These are phyloP conservation scores for Tolypocladium tundrense DNA, from an alignment of 2,329 filamentous ascomycete species.

Conservation along the genomic window DNA sequence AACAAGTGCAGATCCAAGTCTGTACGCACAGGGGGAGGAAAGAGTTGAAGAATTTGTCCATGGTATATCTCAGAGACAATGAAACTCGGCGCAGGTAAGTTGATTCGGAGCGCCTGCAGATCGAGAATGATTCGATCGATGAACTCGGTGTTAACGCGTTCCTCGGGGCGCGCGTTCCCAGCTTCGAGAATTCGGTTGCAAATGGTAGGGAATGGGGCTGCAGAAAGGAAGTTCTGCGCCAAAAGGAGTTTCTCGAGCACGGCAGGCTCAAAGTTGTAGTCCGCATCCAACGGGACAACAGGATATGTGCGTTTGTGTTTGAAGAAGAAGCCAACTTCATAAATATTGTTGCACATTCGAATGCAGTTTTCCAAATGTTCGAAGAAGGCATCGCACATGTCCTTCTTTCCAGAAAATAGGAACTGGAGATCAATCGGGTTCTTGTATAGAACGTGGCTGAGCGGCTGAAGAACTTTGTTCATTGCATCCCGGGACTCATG, in stretches of 20 bases:
- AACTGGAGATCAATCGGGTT: constrained; percentile 9
- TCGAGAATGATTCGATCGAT: constrained; percentile 17
- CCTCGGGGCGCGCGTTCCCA: neutral
- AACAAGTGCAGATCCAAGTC: constrained; percentile 7
- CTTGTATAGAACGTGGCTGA: constrained; percentile 11
- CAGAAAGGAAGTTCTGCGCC: constrained; percentile 15
- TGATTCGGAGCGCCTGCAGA: constrained; percentile 15
- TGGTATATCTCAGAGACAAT: constrained; percentile 14
- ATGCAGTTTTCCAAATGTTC: constrained; percentile 10
- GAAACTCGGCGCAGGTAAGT: constrained; percentile 18
- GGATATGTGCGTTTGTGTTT: constrained; percentile 13
- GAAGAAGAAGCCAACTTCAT: constrained; percentile 16
- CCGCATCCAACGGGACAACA: constrained; percentile 12
- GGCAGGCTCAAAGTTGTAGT: constrained; percentile 9
- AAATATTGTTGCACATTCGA: constrained; percentile 12
- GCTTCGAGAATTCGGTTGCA: constrained; percentile 13
- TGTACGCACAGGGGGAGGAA: constrained; percentile 9
- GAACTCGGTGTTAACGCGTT: constrained; percentile 12
- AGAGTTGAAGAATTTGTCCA: constrained; percentile 10
- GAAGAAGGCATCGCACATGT: constrained; percentile 11
- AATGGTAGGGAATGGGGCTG: constrained; percentile 13
- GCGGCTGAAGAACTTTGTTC: constrained; percentile 13
- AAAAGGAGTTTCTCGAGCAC: constrained; percentile 8
- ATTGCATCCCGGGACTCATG: constrained; percentile 10
- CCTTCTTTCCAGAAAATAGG: constrained; percentile 6